These are phyloP conservation scores for Ophiostoma australiae DNA, from an alignment of 2,329 filamentous ascomycete species.

Conservation along the genomic window DNA sequence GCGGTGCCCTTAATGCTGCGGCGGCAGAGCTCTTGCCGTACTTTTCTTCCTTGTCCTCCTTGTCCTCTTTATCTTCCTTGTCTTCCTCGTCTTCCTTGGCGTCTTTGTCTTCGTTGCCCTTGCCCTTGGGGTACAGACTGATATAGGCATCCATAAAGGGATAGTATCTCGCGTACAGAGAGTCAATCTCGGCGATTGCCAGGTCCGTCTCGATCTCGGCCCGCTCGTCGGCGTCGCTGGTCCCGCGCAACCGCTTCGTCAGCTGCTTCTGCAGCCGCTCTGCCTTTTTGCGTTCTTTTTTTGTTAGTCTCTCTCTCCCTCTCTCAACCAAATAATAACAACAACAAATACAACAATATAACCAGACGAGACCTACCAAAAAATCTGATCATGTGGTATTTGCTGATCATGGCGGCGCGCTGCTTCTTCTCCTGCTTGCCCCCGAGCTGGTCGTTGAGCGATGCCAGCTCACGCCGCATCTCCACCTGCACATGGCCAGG, in stretches of 20 bases:
- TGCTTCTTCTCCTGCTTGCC: slow-evolving; percentile 56
- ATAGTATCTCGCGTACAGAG: slow-evolving; percentile 69
- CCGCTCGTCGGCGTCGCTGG: slow-evolving; percentile 48
- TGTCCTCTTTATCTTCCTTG: slow-evolving; percentile 32
- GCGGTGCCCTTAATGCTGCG: slow-evolving; percentile 42
- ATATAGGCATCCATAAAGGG: slow-evolving; percentile 68
- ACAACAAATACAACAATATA: too few relatives aligned
- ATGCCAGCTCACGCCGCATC: slow-evolving; percentile 65
- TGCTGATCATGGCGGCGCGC: slow-evolving; percentile 65
- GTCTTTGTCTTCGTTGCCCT: slow-evolving; percentile 31
- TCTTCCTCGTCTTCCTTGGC: slow-evolving; percentile 37
- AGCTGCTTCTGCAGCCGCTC: slow-evolving; percentile 61
- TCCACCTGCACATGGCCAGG: slow-evolving; percentile 64
- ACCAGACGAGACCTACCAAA: slow-evolving; percentile 45
- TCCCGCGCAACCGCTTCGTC: slow-evolving; percentile 51
- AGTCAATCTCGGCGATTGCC: slow-evolving; percentile 67
- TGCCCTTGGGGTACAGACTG: slow-evolving; percentile 48
- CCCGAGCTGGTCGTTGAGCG: slow-evolving; percentile 60
- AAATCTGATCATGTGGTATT: slow-evolving; percentile 80
- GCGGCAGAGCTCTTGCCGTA: slow-evolving; percentile 37
- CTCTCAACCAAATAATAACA: too few relatives aligned
- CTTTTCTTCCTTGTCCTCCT: slow-evolving; percentile 36
- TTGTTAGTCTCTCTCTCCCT: not conserved
- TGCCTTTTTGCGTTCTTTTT: slow-evolving; percentile 61
- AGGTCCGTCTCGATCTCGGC: slow-evolving; percentile 51